Conservation (phyloP, 352 stramenopile genomes). For the Chrysophaeum taylorii region DNA sequence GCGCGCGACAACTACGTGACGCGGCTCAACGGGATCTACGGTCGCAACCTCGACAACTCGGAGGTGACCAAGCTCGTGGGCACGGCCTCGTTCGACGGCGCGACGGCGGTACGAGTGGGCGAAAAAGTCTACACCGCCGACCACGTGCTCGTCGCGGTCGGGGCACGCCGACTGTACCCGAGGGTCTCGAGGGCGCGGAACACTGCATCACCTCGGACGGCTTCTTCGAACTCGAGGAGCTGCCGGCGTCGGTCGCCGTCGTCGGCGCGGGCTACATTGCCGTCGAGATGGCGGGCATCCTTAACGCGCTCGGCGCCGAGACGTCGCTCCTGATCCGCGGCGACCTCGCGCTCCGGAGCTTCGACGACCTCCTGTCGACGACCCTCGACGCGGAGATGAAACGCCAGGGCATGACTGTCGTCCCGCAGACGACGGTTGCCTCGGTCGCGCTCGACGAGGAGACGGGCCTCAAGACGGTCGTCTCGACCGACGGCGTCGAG, state of each 20-base stretch:
- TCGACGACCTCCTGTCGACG: constrained; percentile 50
- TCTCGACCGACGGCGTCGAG: constrained; percentile 41
- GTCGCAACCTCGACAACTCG: constrained; percentile 58
- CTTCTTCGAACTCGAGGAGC: constrained; percentile 47
- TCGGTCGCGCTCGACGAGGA: constrained; percentile 69
- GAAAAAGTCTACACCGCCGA: constrained; percentile 55
- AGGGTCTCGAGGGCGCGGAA: constrained; percentile 62
- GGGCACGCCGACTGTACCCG: constrained; percentile 69
- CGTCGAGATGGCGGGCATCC: constrained; percentile 76
- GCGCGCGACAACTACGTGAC: constrained; percentile 70
- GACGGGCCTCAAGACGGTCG: constrained; percentile 55
- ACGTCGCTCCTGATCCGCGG: constrained; percentile 74
- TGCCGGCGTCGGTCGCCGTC: constrained; percentile 74
- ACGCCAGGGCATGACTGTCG: constrained; percentile 40
- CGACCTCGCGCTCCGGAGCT: constrained; percentile 61
- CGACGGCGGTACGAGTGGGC: constrained; percentile 45
- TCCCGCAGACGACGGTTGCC: constrained; percentile 45
- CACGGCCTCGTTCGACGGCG: constrained; percentile 66
- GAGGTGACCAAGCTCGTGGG: constrained; percentile 71
- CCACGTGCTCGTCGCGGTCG: constrained; percentile 83
- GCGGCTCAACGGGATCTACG: constrained; percentile 60
- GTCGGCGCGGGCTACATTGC: constrained; percentile 86
- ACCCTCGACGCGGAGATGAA: constrained; percentile 51
- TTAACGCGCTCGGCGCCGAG: constrained; percentile 72
- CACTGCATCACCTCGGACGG: constrained; percentile 84